Percentiles rank a stretch among this genome's conserved stretches.
These are phyloP conservation scores for Mrakia hoshinonis DNA, from an alignment of 768 basidiomycete species.

Conservation along the genomic window DNA sequence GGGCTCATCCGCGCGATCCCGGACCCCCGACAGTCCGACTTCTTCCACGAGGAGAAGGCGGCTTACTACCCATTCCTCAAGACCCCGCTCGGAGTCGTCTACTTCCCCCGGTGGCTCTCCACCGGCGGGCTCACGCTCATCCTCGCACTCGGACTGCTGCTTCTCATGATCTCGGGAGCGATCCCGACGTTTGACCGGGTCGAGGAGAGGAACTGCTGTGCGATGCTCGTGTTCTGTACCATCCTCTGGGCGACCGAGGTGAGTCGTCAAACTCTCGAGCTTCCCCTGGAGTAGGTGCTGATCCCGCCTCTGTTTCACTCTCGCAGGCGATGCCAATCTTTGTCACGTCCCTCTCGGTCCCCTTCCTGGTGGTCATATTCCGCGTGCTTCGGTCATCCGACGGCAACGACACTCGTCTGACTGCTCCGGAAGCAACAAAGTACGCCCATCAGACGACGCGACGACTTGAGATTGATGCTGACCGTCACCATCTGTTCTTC, in stretches of 20 bases:
- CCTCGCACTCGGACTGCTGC: slow-evolving; percentile 54
- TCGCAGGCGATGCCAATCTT: slow-evolving; percentile 86
- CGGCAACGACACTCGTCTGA: slow-evolving; percentile 47
- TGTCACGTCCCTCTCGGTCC: slow-evolving; percentile 86
- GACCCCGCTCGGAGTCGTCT: slow-evolving; percentile 60
- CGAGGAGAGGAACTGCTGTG: slow-evolving; percentile 82
- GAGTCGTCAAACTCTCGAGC: slow-evolving; percentile 30
- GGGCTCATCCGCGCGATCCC: slow-evolving; percentile 34
- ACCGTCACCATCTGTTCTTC: slow-evolving; percentile 8
- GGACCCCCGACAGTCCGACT: slow-evolving; percentile 18
- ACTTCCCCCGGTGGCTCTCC: slow-evolving; percentile 48
- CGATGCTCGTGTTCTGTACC: slow-evolving; percentile 79
- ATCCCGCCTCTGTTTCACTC: background rate
- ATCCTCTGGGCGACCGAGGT: slow-evolving; percentile 96
- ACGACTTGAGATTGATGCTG: background rate
- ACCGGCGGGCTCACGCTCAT: slow-evolving; percentile 53
- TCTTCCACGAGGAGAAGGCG: slow-evolving; percentile 46
- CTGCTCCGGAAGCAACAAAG: slow-evolving; percentile 70
- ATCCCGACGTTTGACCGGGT: slow-evolving; percentile 48
- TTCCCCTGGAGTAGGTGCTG: background rate
- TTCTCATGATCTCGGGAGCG: slow-evolving; percentile 49
- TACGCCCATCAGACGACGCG: slow-evolving; percentile 41
- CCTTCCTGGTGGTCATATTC: slow-evolving; percentile 75
- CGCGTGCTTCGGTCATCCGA: slow-evolving; percentile 62
- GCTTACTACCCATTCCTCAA: slow-evolving; percentile 45